Conservation (phyloP, 1,139 yeast genomes). For the Hemisphaericaspora subhashii region DNA sequence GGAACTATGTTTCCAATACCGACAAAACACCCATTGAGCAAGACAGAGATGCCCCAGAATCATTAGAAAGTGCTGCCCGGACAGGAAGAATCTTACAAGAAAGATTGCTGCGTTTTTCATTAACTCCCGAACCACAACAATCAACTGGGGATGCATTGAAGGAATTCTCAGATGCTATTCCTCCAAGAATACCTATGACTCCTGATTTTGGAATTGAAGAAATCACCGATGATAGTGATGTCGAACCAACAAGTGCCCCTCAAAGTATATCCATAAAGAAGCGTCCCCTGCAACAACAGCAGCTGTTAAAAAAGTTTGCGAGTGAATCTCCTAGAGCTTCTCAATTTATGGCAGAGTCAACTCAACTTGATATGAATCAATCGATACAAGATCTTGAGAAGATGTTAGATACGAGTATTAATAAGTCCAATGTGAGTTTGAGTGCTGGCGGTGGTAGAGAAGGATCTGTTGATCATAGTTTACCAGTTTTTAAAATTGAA, state of each 20-base stretch:
- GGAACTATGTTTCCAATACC: conserved; percentile 20
- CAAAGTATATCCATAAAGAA: conserved; percentile 1
- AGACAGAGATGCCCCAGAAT: conserved; percentile 23
- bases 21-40: conserved; percentile 1
- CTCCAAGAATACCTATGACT: conserved; percentile 13
- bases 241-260: conserved; percentile 10
- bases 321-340: conserved; percentile 17
- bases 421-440: no score
- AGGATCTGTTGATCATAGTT: no score
- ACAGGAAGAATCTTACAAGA: conserved; percentile 26
- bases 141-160: conserved; percentile 11
- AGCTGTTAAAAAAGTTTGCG: no score
- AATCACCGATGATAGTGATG: conserved; percentile 33
- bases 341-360: conserved; percentile 14
- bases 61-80: conserved; percentile 29
- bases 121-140: conserved; percentile 4
- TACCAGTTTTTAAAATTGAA: conserved; percentile 2
- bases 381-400: conserved; percentile 47
- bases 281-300: no score
- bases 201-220: conserved; percentile 45
- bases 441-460: background rate
- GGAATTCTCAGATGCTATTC: conserved; percentile 15
- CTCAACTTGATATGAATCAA: conserved; percentile 19
- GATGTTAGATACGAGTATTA: conserved; percentile 28
- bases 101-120: conserved; percentile 16